Evolutionary conservation across 495 filamentous ascomycete species (phyloP).

Genomic region (Lindgomyces ingoldianus): DNA sequence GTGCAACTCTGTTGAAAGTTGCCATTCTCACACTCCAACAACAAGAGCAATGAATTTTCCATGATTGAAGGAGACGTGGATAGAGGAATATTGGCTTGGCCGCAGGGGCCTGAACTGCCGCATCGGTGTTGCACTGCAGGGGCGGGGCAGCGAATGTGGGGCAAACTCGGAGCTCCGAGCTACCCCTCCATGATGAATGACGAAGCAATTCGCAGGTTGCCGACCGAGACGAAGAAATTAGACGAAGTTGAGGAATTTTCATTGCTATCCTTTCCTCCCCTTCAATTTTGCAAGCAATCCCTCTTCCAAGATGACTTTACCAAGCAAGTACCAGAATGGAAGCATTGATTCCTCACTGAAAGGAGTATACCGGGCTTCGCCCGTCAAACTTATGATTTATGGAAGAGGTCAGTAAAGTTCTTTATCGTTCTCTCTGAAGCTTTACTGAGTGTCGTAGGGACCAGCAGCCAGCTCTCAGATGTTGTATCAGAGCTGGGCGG

Average conservation of each 20-base stretch:
- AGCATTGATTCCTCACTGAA: conserved; percentile 32
- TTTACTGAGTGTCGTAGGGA: conserved; percentile 15
- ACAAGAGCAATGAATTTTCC: neutral
- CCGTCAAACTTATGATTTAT: conserved; percentile 36
- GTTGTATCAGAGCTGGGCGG: conserved; percentile 30
- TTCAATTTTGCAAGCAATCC: neutral
- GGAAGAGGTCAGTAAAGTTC: conserved; percentile 12
- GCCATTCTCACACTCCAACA: conserved; percentile 19
- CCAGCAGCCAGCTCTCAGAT: conserved; percentile 28
- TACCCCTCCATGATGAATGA: conserved; percentile 33
- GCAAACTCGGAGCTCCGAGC: conserved; percentile 24
- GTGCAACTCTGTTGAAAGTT: conserved; percentile 28
- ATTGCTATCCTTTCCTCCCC: neutral
- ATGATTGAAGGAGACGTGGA: neutral
- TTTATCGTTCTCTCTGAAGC: neutral
- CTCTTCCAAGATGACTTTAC: conserved; percentile 25
- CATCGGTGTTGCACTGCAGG: conserved; percentile 10
- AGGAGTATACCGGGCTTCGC: conserved; percentile 32
- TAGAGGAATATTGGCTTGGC: too few species aligned
- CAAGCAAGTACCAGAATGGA: conserved; percentile 35
- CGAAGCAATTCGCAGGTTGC: neutral
- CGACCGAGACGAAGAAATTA: conserved; percentile 1
- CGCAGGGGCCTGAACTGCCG: conserved; percentile 24
- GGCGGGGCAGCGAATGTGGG: conserved; percentile 36
- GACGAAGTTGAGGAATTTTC: neutral